Percentiles rank a stretch among this genome's conserved stretches.
Evolutionary conservation across 192 early-diverging fungal genomes (phyloP).

Genomic region (Backusella sp.): DNA sequence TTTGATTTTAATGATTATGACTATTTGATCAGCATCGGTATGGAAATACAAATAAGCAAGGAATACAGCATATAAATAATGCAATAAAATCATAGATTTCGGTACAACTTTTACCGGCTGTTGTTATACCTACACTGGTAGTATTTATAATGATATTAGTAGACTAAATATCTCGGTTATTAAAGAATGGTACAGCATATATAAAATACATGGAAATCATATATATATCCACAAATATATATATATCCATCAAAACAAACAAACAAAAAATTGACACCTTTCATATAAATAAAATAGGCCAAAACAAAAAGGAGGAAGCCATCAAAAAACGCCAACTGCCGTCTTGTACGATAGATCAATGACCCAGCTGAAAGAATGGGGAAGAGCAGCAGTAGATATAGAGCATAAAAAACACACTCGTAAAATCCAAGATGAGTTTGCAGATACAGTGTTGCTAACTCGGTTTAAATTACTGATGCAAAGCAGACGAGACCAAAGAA

Average conservation of each 20-base stretch:
- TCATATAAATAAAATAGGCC: not conserved
- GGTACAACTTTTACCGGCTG: not conserved
- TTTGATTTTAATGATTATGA: conserved; percentile 2
- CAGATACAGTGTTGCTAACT: not conserved
- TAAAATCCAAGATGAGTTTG: not conserved
- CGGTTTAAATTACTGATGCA: not conserved
- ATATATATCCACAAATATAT: not conserved
- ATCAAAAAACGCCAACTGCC: not conserved
- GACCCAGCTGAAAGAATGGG: not conserved
- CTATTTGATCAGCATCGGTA: not conserved
- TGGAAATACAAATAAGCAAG: not conserved
- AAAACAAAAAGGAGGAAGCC: not conserved
- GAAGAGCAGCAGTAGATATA: not conserved
- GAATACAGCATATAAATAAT: not conserved
- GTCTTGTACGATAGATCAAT: not conserved
- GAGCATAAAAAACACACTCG: not conserved
- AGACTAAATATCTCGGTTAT: not conserved
- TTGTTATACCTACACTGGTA: not conserved
- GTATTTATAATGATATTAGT: not conserved
- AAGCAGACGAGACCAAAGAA: not conserved
- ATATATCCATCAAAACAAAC: not conserved
- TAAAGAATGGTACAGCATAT: not conserved
- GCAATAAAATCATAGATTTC: not conserved
- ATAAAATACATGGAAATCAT: not conserved
- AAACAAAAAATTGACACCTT: not conserved